Evolutionary conservation across 2,329 filamentous ascomycete genomes (phyloP).

Genomic region (Pseudogymnoascus sp.): DNA sequence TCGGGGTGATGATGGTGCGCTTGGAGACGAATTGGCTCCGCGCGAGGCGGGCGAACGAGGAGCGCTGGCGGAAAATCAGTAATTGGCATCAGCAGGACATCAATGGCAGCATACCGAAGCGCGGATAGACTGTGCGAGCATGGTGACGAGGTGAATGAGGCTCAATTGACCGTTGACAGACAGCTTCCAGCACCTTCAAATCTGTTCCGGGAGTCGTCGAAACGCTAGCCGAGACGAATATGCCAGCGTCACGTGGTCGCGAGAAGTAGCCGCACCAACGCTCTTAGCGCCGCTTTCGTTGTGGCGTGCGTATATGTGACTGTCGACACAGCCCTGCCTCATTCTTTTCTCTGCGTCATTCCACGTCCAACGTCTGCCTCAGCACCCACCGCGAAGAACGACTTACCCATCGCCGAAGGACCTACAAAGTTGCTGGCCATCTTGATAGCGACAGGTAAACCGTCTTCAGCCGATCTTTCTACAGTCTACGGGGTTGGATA

Average conservation of each 20-base stretch:
- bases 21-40: slow-evolving; percentile 25
- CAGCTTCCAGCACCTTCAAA: slow-evolving; percentile 10
- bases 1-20: slow-evolving; percentile 29
- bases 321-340: slow-evolving; percentile 1
- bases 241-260: neutral
- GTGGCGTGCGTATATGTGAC: slow-evolving; percentile 1
- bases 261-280: neutral
- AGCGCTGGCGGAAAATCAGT: slow-evolving; percentile 25
- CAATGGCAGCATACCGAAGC: slow-evolving; percentile 25
- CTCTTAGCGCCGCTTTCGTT: neutral
- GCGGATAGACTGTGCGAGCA: slow-evolving; percentile 29
- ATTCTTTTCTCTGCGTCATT: slow-evolving; percentile 16
- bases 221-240: slow-evolving; percentile 8
- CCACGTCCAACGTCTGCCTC: slow-evolving; percentile 17
- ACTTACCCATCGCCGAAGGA: slow-evolving; percentile 26
- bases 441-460: slow-evolving; percentile 28
- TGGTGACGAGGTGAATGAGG: slow-evolving; percentile 23
- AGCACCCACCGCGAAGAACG: slow-evolving; percentile 22
- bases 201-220: slow-evolving; percentile 9
- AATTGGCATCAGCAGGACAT: slow-evolving; percentile 11
- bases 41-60: slow-evolving; percentile 27
- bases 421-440: slow-evolving; percentile 29
- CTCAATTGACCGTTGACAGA: slow-evolving; percentile 23
- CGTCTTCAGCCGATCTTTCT: slow-evolving; percentile 31
- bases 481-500: slow-evolving; percentile 31